Percentiles rank a stretch among this genome's conserved stretches.
phyloP scores from a whole-genome alignment of 2,329 filamentous ascomycete genomes.

The Elsinoe perseae region DNA sequence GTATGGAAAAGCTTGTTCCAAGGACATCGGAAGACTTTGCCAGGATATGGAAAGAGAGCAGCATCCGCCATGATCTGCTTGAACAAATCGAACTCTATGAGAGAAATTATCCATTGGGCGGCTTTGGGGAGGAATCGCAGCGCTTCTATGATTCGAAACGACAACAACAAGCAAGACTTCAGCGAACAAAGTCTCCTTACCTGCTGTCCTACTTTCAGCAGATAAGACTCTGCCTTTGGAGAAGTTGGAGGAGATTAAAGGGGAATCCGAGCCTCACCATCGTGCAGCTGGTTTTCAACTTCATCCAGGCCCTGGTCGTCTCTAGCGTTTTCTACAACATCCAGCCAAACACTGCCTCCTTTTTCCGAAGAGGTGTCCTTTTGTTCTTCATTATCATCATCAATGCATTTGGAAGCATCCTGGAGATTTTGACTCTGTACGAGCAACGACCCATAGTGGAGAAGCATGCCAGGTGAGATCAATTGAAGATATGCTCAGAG shows the following conservation, averaged over 20 bases:
- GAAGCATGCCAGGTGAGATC: conserved; percentile 14
- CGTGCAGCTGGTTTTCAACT: conserved; percentile 40
- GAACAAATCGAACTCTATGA: too few relatives aligned
- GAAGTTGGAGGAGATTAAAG: neutral
- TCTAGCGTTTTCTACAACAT: conserved; percentile 63
- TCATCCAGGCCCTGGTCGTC: conserved; percentile 51
- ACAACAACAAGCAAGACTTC: too few relatives aligned
- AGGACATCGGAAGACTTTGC: conserved; percentile 43
- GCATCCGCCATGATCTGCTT: conserved; percentile 58
- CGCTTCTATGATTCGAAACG: too few relatives aligned
- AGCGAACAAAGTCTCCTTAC: too few relatives aligned
- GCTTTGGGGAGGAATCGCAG: too few relatives aligned
- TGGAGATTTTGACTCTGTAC: conserved; percentile 81
- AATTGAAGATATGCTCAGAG: too few relatives aligned
- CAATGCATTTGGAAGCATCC: conserved; percentile 56
- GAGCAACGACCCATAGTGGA: conserved; percentile 55
- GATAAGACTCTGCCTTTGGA: too few relatives aligned
- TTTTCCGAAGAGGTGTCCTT: conserved; percentile 55
- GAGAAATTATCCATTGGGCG: too few relatives aligned
- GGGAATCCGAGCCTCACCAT: conserved; percentile 36
- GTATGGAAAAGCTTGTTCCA: conserved; percentile 39
- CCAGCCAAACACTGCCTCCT: conserved; percentile 50
- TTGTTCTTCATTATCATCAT: conserved; percentile 52
- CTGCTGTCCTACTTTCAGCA: too few relatives aligned
- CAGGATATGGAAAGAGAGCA: conserved; percentile 55